phyloP scores from a whole-genome alignment of 2,329 filamentous ascomycete genomes.

The Pseudogymnoascus sp. region DNA sequence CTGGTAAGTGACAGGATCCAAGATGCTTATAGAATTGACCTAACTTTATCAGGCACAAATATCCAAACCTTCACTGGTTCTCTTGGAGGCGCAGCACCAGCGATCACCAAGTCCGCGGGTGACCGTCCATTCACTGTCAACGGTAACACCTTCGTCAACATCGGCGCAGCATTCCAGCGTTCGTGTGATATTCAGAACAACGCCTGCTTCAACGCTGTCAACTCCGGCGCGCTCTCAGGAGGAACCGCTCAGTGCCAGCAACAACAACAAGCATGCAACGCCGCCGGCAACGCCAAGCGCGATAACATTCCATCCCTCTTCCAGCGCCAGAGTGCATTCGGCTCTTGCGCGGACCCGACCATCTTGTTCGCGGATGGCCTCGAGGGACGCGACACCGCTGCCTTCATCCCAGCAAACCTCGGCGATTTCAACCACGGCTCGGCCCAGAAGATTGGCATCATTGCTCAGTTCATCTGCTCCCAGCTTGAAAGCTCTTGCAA shows the following conservation, averaged over 20 bases:
- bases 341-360: too few species aligned
- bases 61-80: conserved; percentile 38
- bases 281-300: conserved; percentile 20
- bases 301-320: conserved; percentile 17
- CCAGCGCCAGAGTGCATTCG: background rate
- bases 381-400: too few species aligned
- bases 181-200: conserved; percentile 60
- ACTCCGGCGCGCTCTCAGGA: conserved; percentile 38
- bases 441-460: too few species aligned
- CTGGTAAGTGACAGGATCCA: background rate
- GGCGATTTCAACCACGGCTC: too few species aligned
- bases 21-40: background rate
- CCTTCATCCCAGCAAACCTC: too few species aligned
- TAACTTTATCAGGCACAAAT: conserved; percentile 23
- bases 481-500: too few species aligned
- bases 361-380: too few species aligned
- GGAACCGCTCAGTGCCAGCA: conserved; percentile 45
- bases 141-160: conserved; percentile 50
- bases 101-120: conserved; percentile 40
- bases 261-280: conserved; percentile 43
- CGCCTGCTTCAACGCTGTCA: conserved; percentile 49
- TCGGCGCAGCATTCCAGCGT: conserved; percentile 49
- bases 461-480: too few species aligned
- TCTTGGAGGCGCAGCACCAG: conserved; percentile 44
- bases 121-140: conserved; percentile 49